A percentile compares a stretch with the other conserved stretches of the same genome.
These are phyloP conservation scores for Aurantiochytrium sp. DNA, from an alignment of 108 stramenopile species.

Conservation along the genomic window DNA sequence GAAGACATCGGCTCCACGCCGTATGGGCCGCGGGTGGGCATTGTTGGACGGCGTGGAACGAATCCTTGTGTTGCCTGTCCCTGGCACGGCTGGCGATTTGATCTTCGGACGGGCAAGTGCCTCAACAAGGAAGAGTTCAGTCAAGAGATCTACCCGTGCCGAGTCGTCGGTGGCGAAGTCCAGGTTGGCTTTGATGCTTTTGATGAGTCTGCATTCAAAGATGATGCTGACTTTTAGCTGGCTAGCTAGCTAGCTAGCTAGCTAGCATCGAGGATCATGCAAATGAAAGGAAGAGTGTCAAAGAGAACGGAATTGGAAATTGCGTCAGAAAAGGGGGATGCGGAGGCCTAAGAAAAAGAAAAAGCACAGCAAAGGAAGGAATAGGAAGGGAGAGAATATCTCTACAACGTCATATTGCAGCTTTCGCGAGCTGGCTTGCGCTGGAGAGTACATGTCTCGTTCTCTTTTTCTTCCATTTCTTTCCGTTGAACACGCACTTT, in stretches of 20 bases:
- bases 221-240: neutral
- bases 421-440: too few relatives aligned
- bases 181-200: neutral
- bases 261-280: too few relatives aligned
- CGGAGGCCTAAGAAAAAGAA: too few relatives aligned
- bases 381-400: too few relatives aligned
- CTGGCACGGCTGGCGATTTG: constrained; percentile 4
- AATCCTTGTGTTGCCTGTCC: neutral
- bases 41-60: neutral
- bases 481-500: too few relatives aligned
- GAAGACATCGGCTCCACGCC: neutral
- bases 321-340: too few relatives aligned
- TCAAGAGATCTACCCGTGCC: neutral
- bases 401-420: too few relatives aligned
- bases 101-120: neutral
- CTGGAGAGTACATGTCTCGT: too few relatives aligned
- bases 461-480: too few relatives aligned
- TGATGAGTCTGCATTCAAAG: neutral
- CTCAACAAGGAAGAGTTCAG: neutral
- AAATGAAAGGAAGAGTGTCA: too few relatives aligned
- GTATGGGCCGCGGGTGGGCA: neutral
- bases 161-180: neutral
- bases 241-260: neutral
- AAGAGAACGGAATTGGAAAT: too few relatives aligned
- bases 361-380: too few relatives aligned